Percentiles rank a stretch among this genome's conserved stretches.
Conservation (phyloP, 805 yeast genomes). For the Phaffomyces antillensis region DNA sequence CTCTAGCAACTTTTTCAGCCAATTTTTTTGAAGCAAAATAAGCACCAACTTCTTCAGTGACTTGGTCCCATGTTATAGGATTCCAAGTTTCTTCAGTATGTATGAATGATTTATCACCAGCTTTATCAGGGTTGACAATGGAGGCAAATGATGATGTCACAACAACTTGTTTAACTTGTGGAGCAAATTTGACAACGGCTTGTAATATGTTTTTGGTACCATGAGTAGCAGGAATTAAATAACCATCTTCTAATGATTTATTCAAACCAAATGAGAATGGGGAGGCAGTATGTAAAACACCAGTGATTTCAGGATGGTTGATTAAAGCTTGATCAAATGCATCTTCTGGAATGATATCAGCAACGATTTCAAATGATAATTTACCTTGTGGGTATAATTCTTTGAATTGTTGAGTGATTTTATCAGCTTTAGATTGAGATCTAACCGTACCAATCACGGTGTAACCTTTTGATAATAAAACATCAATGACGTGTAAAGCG, state of each 20-base stretch:
- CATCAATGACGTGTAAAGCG: slow-evolving; percentile 37
- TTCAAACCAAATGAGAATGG: slow-evolving; percentile 42
- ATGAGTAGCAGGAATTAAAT: slow-evolving; percentile 47
- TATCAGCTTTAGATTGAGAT: slow-evolving; percentile 29
- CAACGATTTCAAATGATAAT: slow-evolving; percentile 38
- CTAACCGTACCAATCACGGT: slow-evolving; percentile 20
- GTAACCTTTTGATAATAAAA: slow-evolving; percentile 32
- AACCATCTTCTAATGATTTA: slow-evolving; percentile 39
- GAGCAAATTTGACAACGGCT: slow-evolving; percentile 37
- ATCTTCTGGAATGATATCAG: slow-evolving; percentile 36
- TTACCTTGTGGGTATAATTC: slow-evolving; percentile 26
- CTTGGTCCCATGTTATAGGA: slow-evolving; percentile 30
- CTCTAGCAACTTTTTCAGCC: slow-evolving; percentile 59
- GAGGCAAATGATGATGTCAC: slow-evolving; percentile 48
- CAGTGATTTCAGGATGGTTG: slow-evolving; percentile 41
- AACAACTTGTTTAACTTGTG: slow-evolving; percentile 39
- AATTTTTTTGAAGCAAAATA: slow-evolving; percentile 55
- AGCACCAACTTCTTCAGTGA: slow-evolving; percentile 34
- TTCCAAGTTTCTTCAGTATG: slow-evolving; percentile 48
- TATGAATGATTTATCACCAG: slow-evolving; percentile 28
- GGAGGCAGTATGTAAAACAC: slow-evolving; percentile 55
- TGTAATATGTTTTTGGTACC: slow-evolving; percentile 46
- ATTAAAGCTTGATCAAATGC: slow-evolving; percentile 41
- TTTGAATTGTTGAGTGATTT: slow-evolving; percentile 24
- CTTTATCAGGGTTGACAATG: slow-evolving; percentile 30